Evolutionary conservation across 1,284 basidiomycete species (phyloP).

Genomic region (Cutaneotrichosporon mucoides): DNA sequence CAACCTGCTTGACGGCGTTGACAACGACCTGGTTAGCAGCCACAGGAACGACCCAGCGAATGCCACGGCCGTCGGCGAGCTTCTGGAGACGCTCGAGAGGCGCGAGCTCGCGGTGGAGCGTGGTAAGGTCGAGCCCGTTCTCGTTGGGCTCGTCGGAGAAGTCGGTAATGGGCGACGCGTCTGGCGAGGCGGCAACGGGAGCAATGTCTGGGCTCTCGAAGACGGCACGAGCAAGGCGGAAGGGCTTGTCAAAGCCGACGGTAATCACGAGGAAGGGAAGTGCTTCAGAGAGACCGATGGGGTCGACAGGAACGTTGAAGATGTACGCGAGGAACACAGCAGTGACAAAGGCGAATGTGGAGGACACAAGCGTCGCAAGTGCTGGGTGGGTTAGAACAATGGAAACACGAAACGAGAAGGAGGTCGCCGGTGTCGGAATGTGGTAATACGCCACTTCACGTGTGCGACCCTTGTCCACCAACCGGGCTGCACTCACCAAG

Average conservation of each 20-base stretch:
- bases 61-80: slow-evolving; percentile 47
- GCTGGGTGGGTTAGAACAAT: slow-evolving; percentile 49
- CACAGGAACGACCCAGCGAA: slow-evolving; percentile 54
- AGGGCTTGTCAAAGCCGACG: slow-evolving; percentile 96
- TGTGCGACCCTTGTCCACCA: background rate
- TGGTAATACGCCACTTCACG: background rate
- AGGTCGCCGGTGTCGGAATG: background rate
- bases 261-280: slow-evolving; percentile 97
- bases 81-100: slow-evolving; percentile 47
- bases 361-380: slow-evolving; percentile 75
- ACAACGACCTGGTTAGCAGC: slow-evolving; percentile 80
- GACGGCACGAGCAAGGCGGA: slow-evolving; percentile 83
- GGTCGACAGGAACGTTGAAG: slow-evolving; percentile 83
- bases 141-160: slow-evolving; percentile 22
- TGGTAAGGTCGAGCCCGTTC: slow-evolving; percentile 41
- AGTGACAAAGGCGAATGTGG: slow-evolving; percentile 82
- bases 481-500: slow-evolving; percentile 53
- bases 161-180: slow-evolving; percentile 28
- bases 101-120: slow-evolving; percentile 46
- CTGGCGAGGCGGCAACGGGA: slow-evolving; percentile 52
- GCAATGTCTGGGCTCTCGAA: slow-evolving; percentile 76
- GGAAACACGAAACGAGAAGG: background rate
- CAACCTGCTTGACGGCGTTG: slow-evolving; percentile 73
- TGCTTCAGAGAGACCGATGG: slow-evolving; percentile 86
- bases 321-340: slow-evolving; percentile 79